phyloP scores from a whole-genome alignment of 495 filamentous ascomycete species.

The Acidiella bohemica region DNA sequence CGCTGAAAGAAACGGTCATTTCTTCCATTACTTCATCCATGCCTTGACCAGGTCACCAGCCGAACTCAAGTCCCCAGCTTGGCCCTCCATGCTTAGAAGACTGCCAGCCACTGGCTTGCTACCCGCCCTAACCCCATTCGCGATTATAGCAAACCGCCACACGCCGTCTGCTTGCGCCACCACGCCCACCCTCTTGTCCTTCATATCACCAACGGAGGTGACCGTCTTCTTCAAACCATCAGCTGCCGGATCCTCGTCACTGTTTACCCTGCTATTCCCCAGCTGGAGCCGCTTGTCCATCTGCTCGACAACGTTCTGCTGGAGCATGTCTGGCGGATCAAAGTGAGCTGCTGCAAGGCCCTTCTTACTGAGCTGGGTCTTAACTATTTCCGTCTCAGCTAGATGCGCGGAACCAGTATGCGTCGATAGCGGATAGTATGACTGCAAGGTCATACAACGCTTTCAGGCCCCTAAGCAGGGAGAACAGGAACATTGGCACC shows the following conservation, averaged over 20 bases:
- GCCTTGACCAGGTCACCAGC: neutral
- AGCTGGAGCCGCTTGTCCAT: neutral
- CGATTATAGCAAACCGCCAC: conserved; percentile 2
- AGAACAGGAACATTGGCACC: conserved; percentile 1
- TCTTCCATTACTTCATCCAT: conserved; percentile 1
- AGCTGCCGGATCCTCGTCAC: neutral
- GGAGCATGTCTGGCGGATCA: neutral
- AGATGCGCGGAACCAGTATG: conserved; percentile 2
- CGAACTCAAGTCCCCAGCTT: neutral
- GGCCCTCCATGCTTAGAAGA: neutral
- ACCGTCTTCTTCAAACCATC: neutral
- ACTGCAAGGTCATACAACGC: conserved; percentile 1
- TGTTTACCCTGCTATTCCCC: neutral
- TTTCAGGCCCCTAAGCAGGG: neutral
- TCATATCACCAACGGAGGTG: neutral
- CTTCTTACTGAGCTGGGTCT: neutral
- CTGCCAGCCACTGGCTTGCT: conserved; percentile 1
- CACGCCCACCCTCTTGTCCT: neutral
- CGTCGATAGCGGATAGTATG: neutral
- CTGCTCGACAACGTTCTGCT: conserved; percentile 1
- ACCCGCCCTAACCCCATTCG: neutral
- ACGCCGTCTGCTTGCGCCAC: conserved; percentile 1
- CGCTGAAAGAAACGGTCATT: no score
- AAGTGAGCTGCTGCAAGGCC: conserved; percentile 4
- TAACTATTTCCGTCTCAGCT: conserved; percentile 1